Base-by-base conservation (phyloP, 495 filamentous ascomycete species). In the Aspergillus bertholletiae region DNA sequence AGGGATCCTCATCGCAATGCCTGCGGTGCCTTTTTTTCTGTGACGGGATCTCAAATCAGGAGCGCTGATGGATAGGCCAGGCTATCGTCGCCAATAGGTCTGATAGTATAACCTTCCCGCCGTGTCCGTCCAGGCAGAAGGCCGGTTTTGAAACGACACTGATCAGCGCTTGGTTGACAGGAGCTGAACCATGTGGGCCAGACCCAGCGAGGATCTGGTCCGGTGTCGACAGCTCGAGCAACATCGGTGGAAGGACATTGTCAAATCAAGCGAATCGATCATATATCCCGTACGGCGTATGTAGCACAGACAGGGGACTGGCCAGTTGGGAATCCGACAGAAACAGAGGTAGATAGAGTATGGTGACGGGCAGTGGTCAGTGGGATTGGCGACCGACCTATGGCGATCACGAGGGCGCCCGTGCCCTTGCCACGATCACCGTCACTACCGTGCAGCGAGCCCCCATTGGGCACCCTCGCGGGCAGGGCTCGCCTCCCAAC, bases 301-400 rank as follows among this genome's bases (percentile, higher is more conserved):
- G 34, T 32, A n/a, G 34, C 13, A n/a, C 34, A 37, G 34, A 37
- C 34, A 5, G 13, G 34, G 13, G 30, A 32, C 8, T 7, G 13
- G 3, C 30, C 9, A 32, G 30, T 32, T 32, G 30, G 8, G 30
- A 11, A 32, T 32, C 30, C 30, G 13, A 40, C 5, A 40, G 20
- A 40, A 3, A 40, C n/a, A 40, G n/a, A 43, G n/a, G 22, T 1
- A 22, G n/a, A 7, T 9, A 20, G 39, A 43, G 28, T 8, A 49
- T 37, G 34, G 3, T 32, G 30, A 32, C 7, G 13, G 30, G n/a
- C n/a, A n/a, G n/a, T n/a, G n/a, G n/a, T n/a, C n/a, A n/a, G n/a
- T n/a, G n/a, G n/a, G n/a, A n/a, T n/a, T n/a, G n/a, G n/a, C 23
- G 32, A 47, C 30, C 34, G 40, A 41, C 53, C 59, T 62, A 62